phyloP scores from a whole-genome alignment of 2,329 filamentous ascomycete genomes.

The Talaromyces islandicus region DNA sequence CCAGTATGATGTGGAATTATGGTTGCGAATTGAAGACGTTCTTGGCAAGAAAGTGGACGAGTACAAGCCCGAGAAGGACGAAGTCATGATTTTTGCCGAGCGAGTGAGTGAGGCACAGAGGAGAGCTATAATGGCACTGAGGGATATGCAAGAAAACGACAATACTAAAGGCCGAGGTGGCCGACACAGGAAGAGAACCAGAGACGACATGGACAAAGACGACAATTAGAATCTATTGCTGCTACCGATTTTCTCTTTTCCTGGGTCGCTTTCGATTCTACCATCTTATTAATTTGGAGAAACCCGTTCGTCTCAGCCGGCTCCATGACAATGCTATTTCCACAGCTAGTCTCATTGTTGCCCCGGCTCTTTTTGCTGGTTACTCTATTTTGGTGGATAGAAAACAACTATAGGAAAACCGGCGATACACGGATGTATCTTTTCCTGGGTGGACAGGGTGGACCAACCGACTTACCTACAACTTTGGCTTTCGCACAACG shows the following conservation, averaged over 20 bases:
- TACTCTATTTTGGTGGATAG: not conserved
- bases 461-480: not conserved
- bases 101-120: slow-evolving; percentile 79
- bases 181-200: slow-evolving; percentile 48
- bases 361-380: not conserved
- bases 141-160: slow-evolving; percentile 65
- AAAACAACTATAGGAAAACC: not conserved
- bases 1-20: slow-evolving; percentile 82
- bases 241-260: not conserved
- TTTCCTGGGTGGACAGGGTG: not conserved
- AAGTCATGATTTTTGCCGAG: slow-evolving; percentile 74
- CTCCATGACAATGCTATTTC: not conserved
- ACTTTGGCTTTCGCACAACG: not conserved
- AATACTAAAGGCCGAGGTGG: slow-evolving; percentile 46
- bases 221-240: slow-evolving; percentile 51
- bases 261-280: not conserved
- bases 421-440: not conserved
- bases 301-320: not conserved
- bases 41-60: slow-evolving; percentile 68
- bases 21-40: slow-evolving; percentile 72
- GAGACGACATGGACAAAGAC: slow-evolving; percentile 68
- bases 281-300: not conserved
- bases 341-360: not conserved
- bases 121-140: slow-evolving; percentile 74
- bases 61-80: slow-evolving; percentile 68